Conservation (phyloP, 2,329 filamentous ascomycete species). For the Didymella glomerata region DNA sequence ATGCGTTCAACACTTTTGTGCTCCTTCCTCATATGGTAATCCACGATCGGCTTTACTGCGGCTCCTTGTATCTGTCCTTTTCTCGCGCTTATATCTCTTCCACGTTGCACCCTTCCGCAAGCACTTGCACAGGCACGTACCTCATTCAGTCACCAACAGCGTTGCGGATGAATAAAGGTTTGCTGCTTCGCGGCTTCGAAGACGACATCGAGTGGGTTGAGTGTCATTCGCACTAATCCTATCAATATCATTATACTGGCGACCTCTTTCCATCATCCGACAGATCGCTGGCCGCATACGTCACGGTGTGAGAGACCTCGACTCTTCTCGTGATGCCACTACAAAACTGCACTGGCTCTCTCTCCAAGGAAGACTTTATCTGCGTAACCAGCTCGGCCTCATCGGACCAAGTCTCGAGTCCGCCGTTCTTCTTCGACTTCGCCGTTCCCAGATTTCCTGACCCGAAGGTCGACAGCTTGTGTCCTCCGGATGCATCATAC, state of each 20-base stretch:
- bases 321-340: conserved; percentile 15
- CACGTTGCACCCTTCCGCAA: background rate
- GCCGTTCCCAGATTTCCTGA: conserved; percentile 6
- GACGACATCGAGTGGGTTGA: background rate
- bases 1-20: conserved; percentile 6
- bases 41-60: background rate
- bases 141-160: background rate
- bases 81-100: background rate
- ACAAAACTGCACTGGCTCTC: background rate
- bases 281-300: conserved; percentile 13
- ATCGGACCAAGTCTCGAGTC: conserved; percentile 14
- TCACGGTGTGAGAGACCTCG: conserved; percentile 15
- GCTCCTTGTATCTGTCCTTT: background rate
- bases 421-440: conserved; percentile 2
- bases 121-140: background rate
- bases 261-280: conserved; percentile 12
- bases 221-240: background rate
- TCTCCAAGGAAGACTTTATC: conserved; percentile 13
- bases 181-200: background rate
- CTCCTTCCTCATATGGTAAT: conserved; percentile 3
- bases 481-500: background rate
- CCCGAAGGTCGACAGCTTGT: conserved; percentile 16
- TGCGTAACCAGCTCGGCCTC: conserved; percentile 21
- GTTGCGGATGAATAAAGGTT: background rate
- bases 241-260: background rate